Conservation (phyloP, 2,329 filamentous ascomycete species). For the Beauveria bassiana region DNA sequence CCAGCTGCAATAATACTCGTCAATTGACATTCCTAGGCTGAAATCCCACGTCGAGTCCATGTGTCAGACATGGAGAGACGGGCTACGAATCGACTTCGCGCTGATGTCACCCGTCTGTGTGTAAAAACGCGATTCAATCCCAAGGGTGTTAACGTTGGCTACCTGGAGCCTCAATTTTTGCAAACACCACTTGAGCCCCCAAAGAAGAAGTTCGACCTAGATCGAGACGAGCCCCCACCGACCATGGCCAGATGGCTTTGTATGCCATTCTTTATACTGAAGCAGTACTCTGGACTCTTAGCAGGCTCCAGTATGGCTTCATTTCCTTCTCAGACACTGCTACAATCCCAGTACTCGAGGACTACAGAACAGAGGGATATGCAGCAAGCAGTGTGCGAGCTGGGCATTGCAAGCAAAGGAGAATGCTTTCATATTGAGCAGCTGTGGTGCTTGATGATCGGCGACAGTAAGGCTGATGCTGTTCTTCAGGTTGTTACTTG, state of each 20-base stretch:
- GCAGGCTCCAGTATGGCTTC: conserved; percentile 22
- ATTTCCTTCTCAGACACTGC: conserved; percentile 35
- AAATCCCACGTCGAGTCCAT: conserved; percentile 25
- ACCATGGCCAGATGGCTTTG: conserved; percentile 32
- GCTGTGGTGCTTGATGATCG: conserved; percentile 38
- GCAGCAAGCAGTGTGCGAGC: conserved; percentile 37
- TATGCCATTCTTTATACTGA: conserved; percentile 39
- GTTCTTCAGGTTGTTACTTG: not conserved
- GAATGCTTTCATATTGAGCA: conserved; percentile 41
- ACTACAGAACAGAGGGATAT: conserved; percentile 33
- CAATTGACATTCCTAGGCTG: conserved; percentile 19
- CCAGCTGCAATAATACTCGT: no score
- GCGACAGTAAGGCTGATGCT: conserved; percentile 28
- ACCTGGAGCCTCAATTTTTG: conserved; percentile 34
- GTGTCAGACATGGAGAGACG: conserved; percentile 27
- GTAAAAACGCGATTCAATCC: conserved; percentile 30
- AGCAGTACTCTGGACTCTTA: conserved; percentile 33
- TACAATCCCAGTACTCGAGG: conserved; percentile 36
- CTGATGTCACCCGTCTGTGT: conserved; percentile 28
- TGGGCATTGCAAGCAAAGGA: conserved; percentile 25
- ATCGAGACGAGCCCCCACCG: conserved; percentile 12
- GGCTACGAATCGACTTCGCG: conserved; percentile 28
- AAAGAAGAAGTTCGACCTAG: conserved; percentile 15
- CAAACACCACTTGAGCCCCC: conserved; percentile 26
- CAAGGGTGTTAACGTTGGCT: conserved; percentile 30